Base-by-base conservation (phyloP, 805 yeast species). In the Metschnikowia amazonensis region DNA sequence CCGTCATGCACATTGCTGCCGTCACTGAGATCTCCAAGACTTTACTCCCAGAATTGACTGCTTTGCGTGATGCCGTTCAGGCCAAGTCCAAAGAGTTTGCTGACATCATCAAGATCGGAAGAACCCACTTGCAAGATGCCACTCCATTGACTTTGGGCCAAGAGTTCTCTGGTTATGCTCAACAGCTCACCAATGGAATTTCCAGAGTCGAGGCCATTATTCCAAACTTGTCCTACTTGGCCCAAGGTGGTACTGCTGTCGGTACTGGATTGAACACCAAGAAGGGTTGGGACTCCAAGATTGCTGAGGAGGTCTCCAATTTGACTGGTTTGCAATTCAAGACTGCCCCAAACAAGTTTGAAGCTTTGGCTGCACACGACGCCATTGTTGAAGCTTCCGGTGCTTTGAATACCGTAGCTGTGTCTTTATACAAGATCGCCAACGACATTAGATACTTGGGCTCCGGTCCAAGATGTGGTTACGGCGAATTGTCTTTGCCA, bases 211-310 rank as follows among this genome's bases (percentile, higher is more conserved):
- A 89, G 74, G 72, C 72, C 52, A 68, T 84, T 43, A 78, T 94
- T 55, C 87, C 87, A 57, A 81, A 82, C 69, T 77, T 94, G 65
- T 77, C 83, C 60, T 81, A 66, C 66, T 80, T 94, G 58, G 99
- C 99, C 39, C 99, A 94, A 77, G 99, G 99, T 75, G 99, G 99
- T 75, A 94, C 99, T 52, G 99, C 99, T 51, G 99, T 94, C 46
- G 99, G 99, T 60, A 94, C 99, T 46, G 99, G 99, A 56, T 80
- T 94, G 60, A 94, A 94, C 82, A 92, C 98, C 71, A 84, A 72
- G 66, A 79, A 81, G 64, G 98, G 98, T 21, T 94, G 86, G 66
- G 95, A 89, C 60, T 83, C 74, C 59, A 82, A 85, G 58, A 82
- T 94, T 57, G 99, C 99, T 50, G 83, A 77, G 49, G 82, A 86